A percentile compares a stretch with the other conserved stretches of the same genome.
Conservation (phyloP, 1,284 basidiomycete species). For the Moesziomyces globuligerus region DNA sequence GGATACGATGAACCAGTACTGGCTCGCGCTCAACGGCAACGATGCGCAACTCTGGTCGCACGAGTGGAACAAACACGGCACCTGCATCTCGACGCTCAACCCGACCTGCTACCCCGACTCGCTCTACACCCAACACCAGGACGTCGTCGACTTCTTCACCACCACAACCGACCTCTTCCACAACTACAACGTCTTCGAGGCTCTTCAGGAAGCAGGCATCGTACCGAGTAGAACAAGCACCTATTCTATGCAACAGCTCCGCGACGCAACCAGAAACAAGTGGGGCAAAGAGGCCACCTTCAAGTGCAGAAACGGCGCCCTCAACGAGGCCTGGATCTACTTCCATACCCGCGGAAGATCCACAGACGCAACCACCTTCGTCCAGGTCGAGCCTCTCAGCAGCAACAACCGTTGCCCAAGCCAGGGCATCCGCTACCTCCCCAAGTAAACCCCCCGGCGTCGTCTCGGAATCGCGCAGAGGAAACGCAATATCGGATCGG, state of each 20-base stretch:
- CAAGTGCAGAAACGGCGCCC: constrained; percentile 27
- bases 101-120: constrained; percentile 40
- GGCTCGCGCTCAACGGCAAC: constrained; percentile 46
- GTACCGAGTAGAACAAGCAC: constrained; percentile 11
- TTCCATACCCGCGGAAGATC: constrained; percentile 34
- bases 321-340: constrained; percentile 49
- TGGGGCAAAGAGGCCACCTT: constrained; percentile 38
- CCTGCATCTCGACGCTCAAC: constrained; percentile 44
- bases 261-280: constrained; percentile 10
- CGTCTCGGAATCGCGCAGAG: no score
- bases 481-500: no score
- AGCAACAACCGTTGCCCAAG: constrained; percentile 37
- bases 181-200: constrained; percentile 32
- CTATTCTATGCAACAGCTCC: constrained; percentile 32
- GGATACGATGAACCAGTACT: constrained; percentile 53
- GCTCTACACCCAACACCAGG: constrained; percentile 18
- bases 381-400: constrained; percentile 24
- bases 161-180: constrained; percentile 33
- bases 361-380: constrained; percentile 27
- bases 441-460: constrained; percentile 32
- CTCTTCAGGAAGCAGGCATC: constrained; percentile 32
- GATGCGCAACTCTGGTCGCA: constrained; percentile 43
- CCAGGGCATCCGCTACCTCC: constrained; percentile 31
- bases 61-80: constrained; percentile 53
- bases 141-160: constrained; percentile 52